Base-by-base conservation (phyloP, 805 yeast species). In the Dipodascopsis tothii region DNA sequence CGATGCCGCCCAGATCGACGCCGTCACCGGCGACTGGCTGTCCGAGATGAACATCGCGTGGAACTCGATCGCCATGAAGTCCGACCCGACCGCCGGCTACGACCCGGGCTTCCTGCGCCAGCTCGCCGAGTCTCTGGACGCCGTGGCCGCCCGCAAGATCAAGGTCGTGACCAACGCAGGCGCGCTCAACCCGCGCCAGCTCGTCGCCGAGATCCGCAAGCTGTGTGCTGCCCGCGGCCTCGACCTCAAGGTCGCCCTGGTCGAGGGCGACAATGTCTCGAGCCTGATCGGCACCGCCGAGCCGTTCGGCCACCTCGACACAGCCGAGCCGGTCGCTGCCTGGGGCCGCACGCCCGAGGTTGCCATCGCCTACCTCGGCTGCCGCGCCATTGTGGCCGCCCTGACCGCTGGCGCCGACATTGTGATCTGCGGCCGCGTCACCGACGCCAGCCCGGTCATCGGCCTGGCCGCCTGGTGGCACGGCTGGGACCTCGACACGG, bases 381-480 rank as follows among this genome's bases (percentile, higher is more conserved):
- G 51, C 27, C 35, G 57, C 19, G 56, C 54, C 2, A 54, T 54
- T 27, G 28, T 41, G 14, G 46, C 48, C 18, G 57, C 56, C 3
- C 32, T 54, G 5, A 43, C 44, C 5, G 40, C 40, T 6, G 57
- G 58, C n/a, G 57, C 57, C 7, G 57, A 53, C 36, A 50, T 53
- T 33, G 48, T 53, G 20, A 50, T 53, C 16, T 53, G 57, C 35
- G 57, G 57, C 9, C 25, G 57, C 22, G 56, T 53, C 14, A 37
- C 55, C 22, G 58, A 54, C 28, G 58, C 57, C 16, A 48, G 55
- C 3, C 56, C 58, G 6, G 56, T 54, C 7, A 54, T 54, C 39
- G 57, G 48, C 6, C 43, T 54, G 6, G 43, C 53, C 5, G 36
- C 49, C n/a, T 54, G 57, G 57, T 54, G 57, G 57, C 54, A 51